phyloP scores from a whole-genome alignment of 768 basidiomycete genomes.

The Hericium alpestre region DNA sequence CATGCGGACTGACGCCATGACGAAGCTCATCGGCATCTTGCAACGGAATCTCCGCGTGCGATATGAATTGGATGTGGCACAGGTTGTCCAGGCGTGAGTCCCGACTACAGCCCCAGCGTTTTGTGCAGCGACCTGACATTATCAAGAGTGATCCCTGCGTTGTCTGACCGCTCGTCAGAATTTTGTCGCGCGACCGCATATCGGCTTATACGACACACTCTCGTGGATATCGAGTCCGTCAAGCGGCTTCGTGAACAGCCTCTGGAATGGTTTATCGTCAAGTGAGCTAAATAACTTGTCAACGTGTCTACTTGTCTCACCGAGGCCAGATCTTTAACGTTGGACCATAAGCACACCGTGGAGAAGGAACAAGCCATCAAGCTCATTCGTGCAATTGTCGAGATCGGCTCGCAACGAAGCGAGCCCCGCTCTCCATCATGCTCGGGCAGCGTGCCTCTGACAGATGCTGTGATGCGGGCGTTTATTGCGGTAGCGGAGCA shows the following conservation, averaged over 20 bases:
- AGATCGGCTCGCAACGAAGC: conserved; percentile 54
- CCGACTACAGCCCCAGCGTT: neutral
- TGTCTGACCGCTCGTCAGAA: conserved; percentile 66
- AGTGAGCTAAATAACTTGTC: conserved; percentile 33
- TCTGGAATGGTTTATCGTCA: conserved; percentile 85
- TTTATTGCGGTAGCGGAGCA: conserved; percentile 92
- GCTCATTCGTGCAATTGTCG: conserved; percentile 72
- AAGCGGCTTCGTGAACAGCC: conserved; percentile 49
- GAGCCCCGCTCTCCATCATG: conserved; percentile 32
- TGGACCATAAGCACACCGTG: conserved; percentile 71
- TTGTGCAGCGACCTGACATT: neutral
- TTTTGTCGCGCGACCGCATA: conserved; percentile 76
- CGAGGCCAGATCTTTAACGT: conserved; percentile 57
- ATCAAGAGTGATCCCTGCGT: conserved; percentile 60
- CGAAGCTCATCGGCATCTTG: conserved; percentile 51
- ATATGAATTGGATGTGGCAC: conserved; percentile 59
- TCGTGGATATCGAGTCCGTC: conserved; percentile 68
- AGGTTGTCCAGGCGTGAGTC: conserved; percentile 69
- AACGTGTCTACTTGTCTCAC: conserved; percentile 1
- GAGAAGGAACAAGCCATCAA: conserved; percentile 93
- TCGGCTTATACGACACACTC: conserved; percentile 65
- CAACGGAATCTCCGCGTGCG: conserved; percentile 65
- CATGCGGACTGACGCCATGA: conserved; percentile 54
- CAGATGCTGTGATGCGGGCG: conserved; percentile 73
- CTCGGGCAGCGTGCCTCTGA: conserved; percentile 45